Conservation (phyloP, 306 rosid species). For the Prunus mongolica region DNA sequence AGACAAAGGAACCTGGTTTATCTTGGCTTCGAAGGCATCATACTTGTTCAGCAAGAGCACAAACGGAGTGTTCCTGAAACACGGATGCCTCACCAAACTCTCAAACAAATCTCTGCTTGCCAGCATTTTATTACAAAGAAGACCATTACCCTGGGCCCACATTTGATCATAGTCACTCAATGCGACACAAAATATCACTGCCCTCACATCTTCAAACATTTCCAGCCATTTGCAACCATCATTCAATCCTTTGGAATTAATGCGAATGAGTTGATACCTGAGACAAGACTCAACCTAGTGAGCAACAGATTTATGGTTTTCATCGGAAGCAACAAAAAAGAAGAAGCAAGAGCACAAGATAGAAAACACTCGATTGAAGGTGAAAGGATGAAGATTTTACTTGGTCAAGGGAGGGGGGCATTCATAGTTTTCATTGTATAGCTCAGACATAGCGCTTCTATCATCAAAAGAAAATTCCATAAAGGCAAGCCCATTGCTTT, state of each 20-base stretch:
- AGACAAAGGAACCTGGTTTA: conserved; percentile 58
- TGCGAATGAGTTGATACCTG: conserved; percentile 76
- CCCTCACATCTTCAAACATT: conserved; percentile 88
- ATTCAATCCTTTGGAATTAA: conserved; percentile 68
- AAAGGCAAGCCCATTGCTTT: conserved; percentile 76
- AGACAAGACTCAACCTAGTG: conserved; percentile 16
- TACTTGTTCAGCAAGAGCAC: conserved; percentile 75
- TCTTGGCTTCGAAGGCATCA: conserved; percentile 76
- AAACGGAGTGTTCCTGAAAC: conserved; percentile 67
- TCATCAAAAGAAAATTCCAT: conserved; percentile 87
- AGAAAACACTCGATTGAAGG: background rate
- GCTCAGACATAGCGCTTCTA: conserved; percentile 77
- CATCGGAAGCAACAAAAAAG: conserved; percentile 13
- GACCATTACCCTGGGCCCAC: conserved; percentile 47
- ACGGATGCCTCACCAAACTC: conserved; percentile 71
- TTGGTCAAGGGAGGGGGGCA: conserved; percentile 54
- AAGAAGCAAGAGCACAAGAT: background rate
- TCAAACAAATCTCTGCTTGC: conserved; percentile 73
- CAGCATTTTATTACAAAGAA: conserved; percentile 59
- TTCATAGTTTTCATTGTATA: conserved; percentile 60
- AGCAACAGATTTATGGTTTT: conserved; percentile 16
- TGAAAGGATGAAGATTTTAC: conserved; percentile 44
- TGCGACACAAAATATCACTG: conserved; percentile 72
- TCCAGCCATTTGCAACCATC: conserved; percentile 90
- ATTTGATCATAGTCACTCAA: conserved; percentile 76